Evolutionary conservation across 169 alveolate species (phyloP), one percentile per base, ranked within the genome.

Genomic region (Eimeria sp.): DNA sequence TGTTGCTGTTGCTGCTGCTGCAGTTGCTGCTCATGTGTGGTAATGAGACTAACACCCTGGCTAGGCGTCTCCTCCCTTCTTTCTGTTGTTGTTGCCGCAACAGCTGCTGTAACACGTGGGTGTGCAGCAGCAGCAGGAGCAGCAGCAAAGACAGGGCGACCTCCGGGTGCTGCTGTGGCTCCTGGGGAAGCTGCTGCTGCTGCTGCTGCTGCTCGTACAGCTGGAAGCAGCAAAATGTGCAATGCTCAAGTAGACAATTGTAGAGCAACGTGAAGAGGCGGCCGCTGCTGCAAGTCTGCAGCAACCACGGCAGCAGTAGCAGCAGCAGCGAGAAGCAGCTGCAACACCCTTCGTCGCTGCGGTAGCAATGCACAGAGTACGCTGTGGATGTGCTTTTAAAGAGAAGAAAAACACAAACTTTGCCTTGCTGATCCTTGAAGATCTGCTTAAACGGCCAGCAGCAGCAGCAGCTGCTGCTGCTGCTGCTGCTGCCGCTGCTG

Each of bases 401-500:
- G 70, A 61, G n/a, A 61, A 61, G 70, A 61, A 70, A 34, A 70
- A 70, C 80, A n/a, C 80, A 70, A 70, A 70, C 7, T 70, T 70
- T 7, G 80, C 7, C 5, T 20, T 3, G 47, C 4, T 70, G 80
- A 3, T n/a, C 10, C 43, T n/a, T 34, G 80, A 27, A n/a, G 80
- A 34, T 16, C 20, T 25, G 47, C n/a, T 10, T 7, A n/a, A 70
- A 34, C n/a, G n/a, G 34, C 34, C 76, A 25, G n/a, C 76, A n/a
- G 80, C 49, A 70, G 80, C 80, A 70, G 80, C 80, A 70, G 80
- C 80, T 1, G 80, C 80, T 10, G 80, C 80, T 25, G 80, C 80
- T 25, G 80, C 80, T 25, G 80, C 80, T 70, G 80, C 80, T 70
- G 80, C 80, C 27, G 80, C 80, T 70, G 80, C 80, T 80, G 89